A percentile compares a stretch with the other conserved stretches of the same genome.
phyloP scores from a whole-genome alignment of 2,329 filamentous ascomycete genomes.

The Shiraia sp. region DNA sequence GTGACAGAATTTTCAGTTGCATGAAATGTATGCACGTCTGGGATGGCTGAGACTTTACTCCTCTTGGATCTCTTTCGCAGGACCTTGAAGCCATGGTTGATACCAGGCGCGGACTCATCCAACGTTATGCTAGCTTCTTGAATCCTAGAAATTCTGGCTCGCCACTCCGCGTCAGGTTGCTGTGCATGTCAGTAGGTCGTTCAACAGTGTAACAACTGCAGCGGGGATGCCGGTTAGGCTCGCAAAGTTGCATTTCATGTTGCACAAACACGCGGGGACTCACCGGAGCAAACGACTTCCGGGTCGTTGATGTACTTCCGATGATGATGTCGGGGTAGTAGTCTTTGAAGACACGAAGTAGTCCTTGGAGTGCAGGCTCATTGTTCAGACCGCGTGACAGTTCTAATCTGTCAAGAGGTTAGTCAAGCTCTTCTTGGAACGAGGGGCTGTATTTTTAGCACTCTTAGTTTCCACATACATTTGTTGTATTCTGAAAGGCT shows the following conservation, averaged over 20 bases:
- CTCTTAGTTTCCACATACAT: constrained; percentile 46
- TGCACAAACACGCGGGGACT: constrained; percentile 30
- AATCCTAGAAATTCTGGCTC: constrained; percentile 67
- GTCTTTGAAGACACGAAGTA: constrained; percentile 84
- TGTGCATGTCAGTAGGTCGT: constrained; percentile 28
- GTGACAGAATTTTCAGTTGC: constrained; percentile 63
- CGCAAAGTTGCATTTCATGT: constrained; percentile 13
- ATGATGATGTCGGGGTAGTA: constrained; percentile 90
- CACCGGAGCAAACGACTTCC: constrained; percentile 45
- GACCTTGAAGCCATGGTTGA: constrained; percentile 65
- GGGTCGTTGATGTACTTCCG: constrained; percentile 61
- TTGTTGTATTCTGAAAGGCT: constrained; percentile 79
- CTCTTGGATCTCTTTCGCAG: constrained; percentile 57
- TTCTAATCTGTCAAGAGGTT: constrained; percentile 48
- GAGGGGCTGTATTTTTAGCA: background rate
- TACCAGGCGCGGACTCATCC: constrained; percentile 42
- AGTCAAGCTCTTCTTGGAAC: constrained; percentile 15
- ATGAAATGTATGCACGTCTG: constrained; percentile 73
- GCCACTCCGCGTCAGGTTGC: constrained; percentile 79
- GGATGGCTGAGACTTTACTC: constrained; percentile 57
- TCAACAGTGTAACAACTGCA: constrained; percentile 16
- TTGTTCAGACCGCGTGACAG: constrained; percentile 57
- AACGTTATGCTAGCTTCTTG: constrained; percentile 59
- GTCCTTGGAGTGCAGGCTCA: constrained; percentile 72
- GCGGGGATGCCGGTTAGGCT: constrained; percentile 14